These are phyloP conservation scores for Geosmithia flava DNA, from an alignment of 2,329 filamentous ascomycete genomes.

Conservation along the genomic window DNA sequence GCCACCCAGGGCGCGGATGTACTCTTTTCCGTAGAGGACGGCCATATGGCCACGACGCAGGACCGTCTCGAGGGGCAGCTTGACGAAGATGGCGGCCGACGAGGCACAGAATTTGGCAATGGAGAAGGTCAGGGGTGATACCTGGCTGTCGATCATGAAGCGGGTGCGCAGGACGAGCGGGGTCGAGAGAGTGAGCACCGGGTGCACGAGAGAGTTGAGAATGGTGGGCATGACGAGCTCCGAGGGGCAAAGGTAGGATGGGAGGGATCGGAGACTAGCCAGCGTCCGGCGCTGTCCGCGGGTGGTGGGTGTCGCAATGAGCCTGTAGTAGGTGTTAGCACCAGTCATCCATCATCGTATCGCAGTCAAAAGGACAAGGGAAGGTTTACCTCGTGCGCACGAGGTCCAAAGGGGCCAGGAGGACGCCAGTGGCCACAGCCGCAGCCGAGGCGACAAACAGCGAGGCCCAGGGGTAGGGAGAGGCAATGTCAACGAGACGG, in stretches of 20 bases:
- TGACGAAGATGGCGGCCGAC: conserved; percentile 68
- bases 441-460: conserved; percentile 58
- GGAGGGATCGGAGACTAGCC: conserved; percentile 63
- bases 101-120: conserved; percentile 73
- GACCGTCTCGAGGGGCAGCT: conserved; percentile 85
- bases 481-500: conserved; percentile 58
- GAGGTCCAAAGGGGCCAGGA: conserved; percentile 79
- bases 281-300: conserved; percentile 67
- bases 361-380: background rate
- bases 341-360: background rate
- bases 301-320: conserved; percentile 75
- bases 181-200: conserved; percentile 67
- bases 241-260: conserved; percentile 61
- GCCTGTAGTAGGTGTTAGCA: conserved; percentile 28
- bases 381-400: conserved; percentile 57
- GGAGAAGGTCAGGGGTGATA: conserved; percentile 72
- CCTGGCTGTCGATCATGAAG: conserved; percentile 68
- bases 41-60: conserved; percentile 78
- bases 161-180: conserved; percentile 80
- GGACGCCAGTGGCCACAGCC: conserved; percentile 60
- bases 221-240: conserved; percentile 71
- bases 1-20: conserved; percentile 30
- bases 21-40: conserved; percentile 45
- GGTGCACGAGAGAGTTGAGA: conserved; percentile 74
- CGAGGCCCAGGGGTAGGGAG: conserved; percentile 70